These are phyloP conservation scores for Mycena leptocephala DNA, from an alignment of 768 basidiomycete species.

Conservation along the genomic window DNA sequence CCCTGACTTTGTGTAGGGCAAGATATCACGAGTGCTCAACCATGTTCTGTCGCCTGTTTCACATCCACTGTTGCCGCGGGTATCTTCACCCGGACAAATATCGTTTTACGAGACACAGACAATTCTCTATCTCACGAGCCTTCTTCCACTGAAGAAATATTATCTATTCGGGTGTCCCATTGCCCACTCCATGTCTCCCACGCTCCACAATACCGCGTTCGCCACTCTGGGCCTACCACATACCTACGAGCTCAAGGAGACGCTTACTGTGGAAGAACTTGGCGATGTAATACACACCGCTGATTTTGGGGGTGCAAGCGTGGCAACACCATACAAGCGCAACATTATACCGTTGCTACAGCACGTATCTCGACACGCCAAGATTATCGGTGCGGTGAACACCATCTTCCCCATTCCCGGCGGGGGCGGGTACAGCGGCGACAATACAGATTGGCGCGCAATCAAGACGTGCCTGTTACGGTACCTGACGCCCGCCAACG, in stretches of 20 bases:
- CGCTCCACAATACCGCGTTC: conserved; percentile 84
- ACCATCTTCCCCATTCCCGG: conserved; percentile 71
- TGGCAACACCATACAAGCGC: conserved; percentile 87
- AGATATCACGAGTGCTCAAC: conserved; percentile 82
- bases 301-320: conserved; percentile 86
- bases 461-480: conserved; percentile 68
- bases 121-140: conserved; percentile 75
- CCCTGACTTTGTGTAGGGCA: conserved; percentile 59
- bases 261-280: conserved; percentile 64
- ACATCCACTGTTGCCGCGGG: conserved; percentile 76
- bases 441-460: conserved; percentile 89
- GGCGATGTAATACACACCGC: conserved; percentile 61
- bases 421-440: conserved; percentile 67
- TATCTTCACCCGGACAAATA: conserved; percentile 84
- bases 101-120: conserved; percentile 78
- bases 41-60: conserved; percentile 82
- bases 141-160: conserved; percentile 71
- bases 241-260: conserved; percentile 73
- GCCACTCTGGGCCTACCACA: conserved; percentile 77
- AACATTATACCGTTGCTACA: conserved; percentile 81
- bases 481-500: conserved; percentile 51
- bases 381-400: conserved; percentile 85
- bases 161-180: conserved; percentile 85
- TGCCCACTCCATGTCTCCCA: conserved; percentile 80
- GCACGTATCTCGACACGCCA: conserved; percentile 73